Conservation (phyloP, 805 yeast species). For the Teunomyces atbi region DNA sequence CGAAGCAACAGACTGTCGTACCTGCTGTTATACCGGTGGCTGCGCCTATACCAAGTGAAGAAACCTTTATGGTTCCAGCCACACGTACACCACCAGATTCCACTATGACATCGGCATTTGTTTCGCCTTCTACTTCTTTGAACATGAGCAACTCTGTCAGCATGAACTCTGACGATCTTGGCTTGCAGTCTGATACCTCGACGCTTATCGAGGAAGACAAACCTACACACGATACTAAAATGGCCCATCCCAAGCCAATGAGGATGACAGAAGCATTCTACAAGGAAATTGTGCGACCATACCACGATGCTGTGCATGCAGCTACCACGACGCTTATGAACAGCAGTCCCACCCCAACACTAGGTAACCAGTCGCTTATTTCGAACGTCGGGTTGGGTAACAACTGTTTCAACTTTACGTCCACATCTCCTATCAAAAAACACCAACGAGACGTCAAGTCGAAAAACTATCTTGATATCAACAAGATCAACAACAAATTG, state of each 20-base stretch:
- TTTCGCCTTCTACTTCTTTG: neutral
- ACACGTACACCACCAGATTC: constrained; percentile 1
- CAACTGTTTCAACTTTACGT: constrained; percentile 27
- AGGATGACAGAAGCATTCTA: constrained; percentile 11
- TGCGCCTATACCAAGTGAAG: constrained; percentile 1
- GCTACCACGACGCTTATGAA: constrained; percentile 3
- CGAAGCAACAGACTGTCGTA: constrained; percentile 5
- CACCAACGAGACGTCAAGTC: constrained; percentile 17
- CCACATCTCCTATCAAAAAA: constrained; percentile 27
- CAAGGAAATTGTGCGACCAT: constrained; percentile 11
- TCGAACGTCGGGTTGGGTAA: constrained; percentile 40
- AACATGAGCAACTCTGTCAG: neutral
- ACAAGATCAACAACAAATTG: constrained; percentile 24
- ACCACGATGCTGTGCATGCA: constrained; percentile 5
- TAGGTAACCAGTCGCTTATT: constrained; percentile 7
- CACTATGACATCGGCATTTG: constrained; percentile 1
- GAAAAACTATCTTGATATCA: constrained; percentile 27
- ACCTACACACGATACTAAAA: neutral
- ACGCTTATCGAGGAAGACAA: constrained; percentile 9
- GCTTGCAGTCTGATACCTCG: constrained; percentile 8
- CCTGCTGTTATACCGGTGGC: neutral
- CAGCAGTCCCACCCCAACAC: constrained; percentile 4
- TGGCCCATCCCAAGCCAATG: constrained; percentile 16
- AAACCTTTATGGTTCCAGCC: neutral
- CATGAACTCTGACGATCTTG: neutral